Conservation (phyloP, 768 basidiomycete species). For the Daedaleopsis nitida region DNA sequence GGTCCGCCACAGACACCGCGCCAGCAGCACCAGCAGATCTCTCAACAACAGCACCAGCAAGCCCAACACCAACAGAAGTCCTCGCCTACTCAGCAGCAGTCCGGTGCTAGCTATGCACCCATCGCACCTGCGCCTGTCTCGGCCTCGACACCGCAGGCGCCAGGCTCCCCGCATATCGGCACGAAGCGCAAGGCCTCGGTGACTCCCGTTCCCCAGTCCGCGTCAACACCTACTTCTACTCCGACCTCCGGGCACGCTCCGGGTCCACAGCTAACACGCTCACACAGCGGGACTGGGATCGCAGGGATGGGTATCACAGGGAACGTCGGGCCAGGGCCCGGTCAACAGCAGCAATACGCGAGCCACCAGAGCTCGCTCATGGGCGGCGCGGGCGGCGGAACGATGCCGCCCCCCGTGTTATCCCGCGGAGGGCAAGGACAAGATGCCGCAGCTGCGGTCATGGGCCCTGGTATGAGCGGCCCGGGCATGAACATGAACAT, state of each 20-base stretch:
- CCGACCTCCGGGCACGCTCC: neutral
- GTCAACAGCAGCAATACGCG: constrained; percentile 4
- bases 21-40: constrained; percentile 25
- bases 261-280: constrained; percentile 7
- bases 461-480: constrained; percentile 18
- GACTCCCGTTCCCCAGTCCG: constrained; percentile 16
- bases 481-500: constrained; percentile 18
- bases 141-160: neutral
- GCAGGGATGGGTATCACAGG: constrained; percentile 23
- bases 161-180: constrained; percentile 19
- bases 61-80: constrained; percentile 9
- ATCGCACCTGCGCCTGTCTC: constrained; percentile 25
- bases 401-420: constrained; percentile 44
- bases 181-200: constrained; percentile 24
- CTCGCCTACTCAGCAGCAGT: constrained; percentile 14
- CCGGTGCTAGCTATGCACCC: constrained; percentile 19
- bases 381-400: constrained; percentile 33
- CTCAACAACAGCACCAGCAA: constrained; percentile 8
- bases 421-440: constrained; percentile 21
- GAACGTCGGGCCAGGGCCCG: constrained; percentile 18
- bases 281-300: constrained; percentile 14
- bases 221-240: neutral
- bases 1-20: constrained; percentile 29
- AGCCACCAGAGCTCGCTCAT: constrained; percentile 22
- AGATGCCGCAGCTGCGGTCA: constrained; percentile 17